phyloP scores from a whole-genome alignment of 371 early-diverging fungal species.

The Nematocida homosporus region DNA sequence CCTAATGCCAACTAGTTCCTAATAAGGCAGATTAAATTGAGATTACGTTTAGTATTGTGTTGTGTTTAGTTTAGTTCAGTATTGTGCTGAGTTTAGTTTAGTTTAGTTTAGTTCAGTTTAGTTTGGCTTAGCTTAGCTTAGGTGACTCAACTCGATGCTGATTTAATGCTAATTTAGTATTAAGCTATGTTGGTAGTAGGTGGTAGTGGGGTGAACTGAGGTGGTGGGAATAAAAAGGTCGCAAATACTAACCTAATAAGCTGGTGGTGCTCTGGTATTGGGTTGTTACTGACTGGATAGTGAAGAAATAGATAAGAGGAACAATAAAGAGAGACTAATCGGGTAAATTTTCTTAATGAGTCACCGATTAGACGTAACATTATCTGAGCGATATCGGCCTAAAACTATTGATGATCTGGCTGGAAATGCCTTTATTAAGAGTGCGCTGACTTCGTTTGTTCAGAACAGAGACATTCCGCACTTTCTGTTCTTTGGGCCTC shows the following conservation, averaged over 20 bases:
- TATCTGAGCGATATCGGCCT: conserved; percentile 91
- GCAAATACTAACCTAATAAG: too few relatives aligned
- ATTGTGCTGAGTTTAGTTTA: too few relatives aligned
- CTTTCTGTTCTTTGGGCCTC: conserved; percentile 86
- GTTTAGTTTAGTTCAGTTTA: neutral
- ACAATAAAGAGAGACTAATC: neutral
- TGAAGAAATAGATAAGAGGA: neutral
- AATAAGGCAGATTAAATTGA: neutral
- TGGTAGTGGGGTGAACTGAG: too few relatives aligned
- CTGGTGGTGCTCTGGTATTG: too few relatives aligned
- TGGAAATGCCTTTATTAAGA: conserved; percentile 83
- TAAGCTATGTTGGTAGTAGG: too few relatives aligned
- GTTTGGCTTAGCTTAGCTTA: neutral
- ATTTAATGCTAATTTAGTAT: too few relatives aligned
- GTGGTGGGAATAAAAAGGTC: too few relatives aligned
- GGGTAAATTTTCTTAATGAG: conserved; percentile 48
- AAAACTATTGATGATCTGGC: conserved; percentile 78
- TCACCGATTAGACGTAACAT: conserved; percentile 18
- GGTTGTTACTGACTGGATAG: neutral
- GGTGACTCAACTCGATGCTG: too few relatives aligned
- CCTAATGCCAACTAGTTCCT: neutral
- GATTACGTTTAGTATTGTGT: too few relatives aligned
- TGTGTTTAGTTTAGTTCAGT: neutral
- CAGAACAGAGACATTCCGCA: conserved; percentile 86
- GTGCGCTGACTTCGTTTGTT: conserved; percentile 76